Conservation (phyloP, 2,329 filamentous ascomycete species). For the Neocucurbitaria cava region DNA sequence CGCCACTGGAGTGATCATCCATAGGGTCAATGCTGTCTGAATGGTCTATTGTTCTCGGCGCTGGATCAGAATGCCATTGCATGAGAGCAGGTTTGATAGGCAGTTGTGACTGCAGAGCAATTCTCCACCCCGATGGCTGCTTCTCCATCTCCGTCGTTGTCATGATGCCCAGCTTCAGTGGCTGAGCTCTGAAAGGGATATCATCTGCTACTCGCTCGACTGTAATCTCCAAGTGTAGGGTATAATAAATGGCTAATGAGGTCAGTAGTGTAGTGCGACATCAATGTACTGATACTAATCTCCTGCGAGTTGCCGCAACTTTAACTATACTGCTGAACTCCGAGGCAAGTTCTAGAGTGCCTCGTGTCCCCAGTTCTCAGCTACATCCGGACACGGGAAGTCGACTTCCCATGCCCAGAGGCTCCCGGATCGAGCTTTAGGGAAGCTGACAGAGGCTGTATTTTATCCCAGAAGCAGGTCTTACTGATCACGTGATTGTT, state of each 20-base stretch:
- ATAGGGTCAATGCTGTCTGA: no score
- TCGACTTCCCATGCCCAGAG: background rate
- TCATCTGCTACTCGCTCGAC: background rate
- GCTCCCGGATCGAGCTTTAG: background rate
- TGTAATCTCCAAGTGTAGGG: background rate
- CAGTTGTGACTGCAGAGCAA: background rate
- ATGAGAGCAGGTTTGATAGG: background rate
- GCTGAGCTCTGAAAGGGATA: background rate
- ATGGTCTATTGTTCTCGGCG: background rate
- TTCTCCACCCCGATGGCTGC: background rate
- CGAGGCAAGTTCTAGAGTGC: background rate
- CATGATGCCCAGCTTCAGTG: background rate
- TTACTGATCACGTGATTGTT: background rate
- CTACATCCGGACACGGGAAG: background rate
- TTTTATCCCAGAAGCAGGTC: background rate
- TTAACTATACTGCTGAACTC: background rate
- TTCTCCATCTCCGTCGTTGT: background rate
- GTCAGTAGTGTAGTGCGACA: background rate
- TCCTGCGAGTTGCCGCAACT: background rate
- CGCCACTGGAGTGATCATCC: background rate
- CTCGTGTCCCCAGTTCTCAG: background rate
- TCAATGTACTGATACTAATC: no score
- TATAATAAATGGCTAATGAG: background rate
- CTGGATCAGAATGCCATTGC: background rate
- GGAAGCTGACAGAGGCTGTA: background rate